phyloP scores from a whole-genome alignment of 202 grass and related monocot genomes.

The Setaria viridis region DNA sequence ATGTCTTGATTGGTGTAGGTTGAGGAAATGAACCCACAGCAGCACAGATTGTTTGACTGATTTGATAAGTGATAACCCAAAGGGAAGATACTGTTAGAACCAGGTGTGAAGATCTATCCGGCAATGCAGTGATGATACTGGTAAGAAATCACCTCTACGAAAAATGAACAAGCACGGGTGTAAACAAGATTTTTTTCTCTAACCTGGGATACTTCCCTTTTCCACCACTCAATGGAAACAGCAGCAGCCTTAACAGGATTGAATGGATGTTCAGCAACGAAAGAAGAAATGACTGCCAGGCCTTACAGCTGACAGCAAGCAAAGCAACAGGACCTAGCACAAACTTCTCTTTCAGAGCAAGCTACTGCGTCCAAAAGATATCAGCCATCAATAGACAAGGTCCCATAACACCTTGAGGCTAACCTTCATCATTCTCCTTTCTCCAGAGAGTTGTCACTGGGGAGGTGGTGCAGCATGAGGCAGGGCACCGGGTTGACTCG shows the following conservation, averaged over 20 bases:
- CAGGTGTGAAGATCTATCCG: not conserved
- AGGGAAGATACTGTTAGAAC: not conserved
- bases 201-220: not conserved
- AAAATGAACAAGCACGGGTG: not conserved
- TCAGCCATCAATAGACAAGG: not conserved
- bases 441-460: not conserved
- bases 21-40: constrained; percentile 31
- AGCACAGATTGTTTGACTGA: constrained; percentile 1
- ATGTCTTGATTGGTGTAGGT: constrained; percentile 52
- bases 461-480: not conserved
- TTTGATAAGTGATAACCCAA: not conserved
- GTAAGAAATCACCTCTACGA: not conserved
- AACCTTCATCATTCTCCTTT: not conserved
- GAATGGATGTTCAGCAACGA: constrained; percentile 6
- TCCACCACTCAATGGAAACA: not conserved
- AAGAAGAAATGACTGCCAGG: not conserved
- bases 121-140: not conserved
- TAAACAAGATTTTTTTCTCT: not conserved
- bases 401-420: not conserved
- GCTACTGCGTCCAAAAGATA: not conserved
- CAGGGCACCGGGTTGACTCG: not conserved
- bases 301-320: constrained; percentile 10
- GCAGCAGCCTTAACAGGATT: not conserved
- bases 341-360: constrained; percentile 20
- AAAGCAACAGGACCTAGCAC: constrained; percentile 2